Conservation (phyloP, 805 yeast genomes). For the Jamesozyma jinghongensis region DNA sequence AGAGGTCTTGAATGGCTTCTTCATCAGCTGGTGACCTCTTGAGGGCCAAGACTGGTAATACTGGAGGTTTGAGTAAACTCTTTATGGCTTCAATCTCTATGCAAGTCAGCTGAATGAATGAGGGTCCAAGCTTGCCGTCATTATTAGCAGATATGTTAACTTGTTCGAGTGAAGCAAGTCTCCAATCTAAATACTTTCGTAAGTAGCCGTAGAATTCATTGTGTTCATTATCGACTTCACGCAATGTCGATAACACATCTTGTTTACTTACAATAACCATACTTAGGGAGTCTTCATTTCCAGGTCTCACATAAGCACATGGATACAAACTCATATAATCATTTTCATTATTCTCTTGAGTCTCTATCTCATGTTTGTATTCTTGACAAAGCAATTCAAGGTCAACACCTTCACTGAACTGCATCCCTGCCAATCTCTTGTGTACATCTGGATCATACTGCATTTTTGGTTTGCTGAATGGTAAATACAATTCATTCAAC, state of each 20-base stretch:
- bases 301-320: slow-evolving; percentile 20
- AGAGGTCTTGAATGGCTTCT: no score
- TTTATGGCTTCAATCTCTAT: no score
- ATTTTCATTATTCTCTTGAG: neutral
- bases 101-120: neutral
- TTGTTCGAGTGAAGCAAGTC: slow-evolving; percentile 4
- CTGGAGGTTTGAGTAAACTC: no score
- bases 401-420: no score
- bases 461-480: slow-evolving; percentile 13
- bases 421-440: slow-evolving; percentile 8
- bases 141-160: neutral
- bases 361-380: no score
- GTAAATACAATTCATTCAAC: slow-evolving; percentile 12
- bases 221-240: no score
- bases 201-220: slow-evolving; percentile 9
- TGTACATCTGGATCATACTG: slow-evolving; percentile 7
- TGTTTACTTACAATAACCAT: no score
- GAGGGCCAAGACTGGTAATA: no score
- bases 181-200: slow-evolving; percentile 7
- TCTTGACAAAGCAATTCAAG: no score
- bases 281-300: no score
- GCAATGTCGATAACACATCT: no score
- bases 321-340: slow-evolving; percentile 15
- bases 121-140: neutral
- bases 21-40: no score